Base-by-base conservation (phyloP, 2,329 filamentous ascomycete species). In the Mycocentrospora acerina region DNA sequence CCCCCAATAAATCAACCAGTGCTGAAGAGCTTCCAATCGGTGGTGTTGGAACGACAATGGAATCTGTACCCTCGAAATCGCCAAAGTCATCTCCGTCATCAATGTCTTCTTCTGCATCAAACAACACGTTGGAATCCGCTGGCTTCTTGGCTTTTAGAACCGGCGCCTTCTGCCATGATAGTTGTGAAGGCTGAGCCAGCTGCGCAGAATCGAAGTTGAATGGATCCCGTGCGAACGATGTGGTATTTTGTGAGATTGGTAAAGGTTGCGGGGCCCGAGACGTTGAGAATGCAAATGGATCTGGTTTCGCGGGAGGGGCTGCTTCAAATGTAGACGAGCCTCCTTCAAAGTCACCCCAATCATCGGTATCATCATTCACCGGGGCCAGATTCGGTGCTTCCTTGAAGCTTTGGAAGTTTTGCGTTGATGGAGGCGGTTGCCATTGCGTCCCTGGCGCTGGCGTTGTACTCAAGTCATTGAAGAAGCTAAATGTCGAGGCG, bases 301-400 rank as follows among this genome's bases (percentile, higher is more conserved):
- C 51, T 15, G 50, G 43, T 16, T 49, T 49, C 10, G 43, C 34
- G 18, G 44, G 16, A 19, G 36, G 19, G 17, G 41, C 42, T 13
- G 52, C 41, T 19, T 52, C 42, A 7, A 43, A 32, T 11, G 46
- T 28, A 7, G 55, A 45, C 11, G 60, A 32, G 3, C 48, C 57
- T 29, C 59, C 65, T 40, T 69, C 66, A 33, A 70, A 70, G 27
- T 70, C 67, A n/a, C 67, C 67, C 64, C 64, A 70, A 18, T 69
- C 67, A 42, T 70, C 67, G 15, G 56, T 55, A 7, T 65, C 60
- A 25, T 59, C 60, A 11, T 24, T 34, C 5, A 34, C 24, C 1
- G 37, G 5, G 18, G 41, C 19, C 32, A 44, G 33, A 17, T 11
- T 32, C 8, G 32, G 22, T 10, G 13, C 19, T 15, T 13, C 33